These are phyloP conservation scores for Globisporangium irregulare DNA, from an alignment of 352 stramenopile species.

Conservation along the genomic window DNA sequence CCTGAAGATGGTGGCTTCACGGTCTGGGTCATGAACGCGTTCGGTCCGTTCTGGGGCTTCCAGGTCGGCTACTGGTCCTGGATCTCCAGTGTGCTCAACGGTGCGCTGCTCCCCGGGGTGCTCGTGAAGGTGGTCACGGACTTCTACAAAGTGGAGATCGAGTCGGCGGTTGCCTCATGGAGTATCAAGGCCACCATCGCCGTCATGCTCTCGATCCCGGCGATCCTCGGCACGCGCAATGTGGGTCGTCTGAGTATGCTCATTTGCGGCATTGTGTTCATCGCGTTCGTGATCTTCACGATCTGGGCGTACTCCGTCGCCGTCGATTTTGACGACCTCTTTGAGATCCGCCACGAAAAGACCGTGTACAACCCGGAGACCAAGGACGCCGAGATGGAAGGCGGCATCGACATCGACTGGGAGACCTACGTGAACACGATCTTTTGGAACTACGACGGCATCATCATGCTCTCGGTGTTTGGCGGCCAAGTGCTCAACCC, in stretches of 20 bases:
- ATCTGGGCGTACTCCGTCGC: constrained; percentile 35
- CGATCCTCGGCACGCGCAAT: constrained; percentile 33
- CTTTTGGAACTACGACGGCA: constrained; percentile 96
- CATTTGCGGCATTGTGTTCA: constrained; percentile 30
- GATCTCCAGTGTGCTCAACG: constrained; percentile 59
- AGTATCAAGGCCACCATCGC: constrained; percentile 39
- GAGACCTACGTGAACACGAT: constrained; percentile 89
- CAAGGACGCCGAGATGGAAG: constrained; percentile 23
- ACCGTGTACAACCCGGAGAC: constrained; percentile 18
- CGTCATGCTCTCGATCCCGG: constrained; percentile 32
- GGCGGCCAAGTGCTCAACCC: constrained; percentile 89
- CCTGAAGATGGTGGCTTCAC: constrained; percentile 71
- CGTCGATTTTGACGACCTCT: constrained; percentile 34
- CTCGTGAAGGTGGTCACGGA: constrained; percentile 33
- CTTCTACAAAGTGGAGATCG: constrained; percentile 32
- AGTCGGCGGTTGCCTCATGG: constrained; percentile 21
- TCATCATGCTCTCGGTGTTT: constrained; percentile 89
- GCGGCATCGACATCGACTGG: constrained; percentile 66
- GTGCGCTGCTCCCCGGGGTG: constrained; percentile 64
- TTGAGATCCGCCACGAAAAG: constrained; percentile 35
- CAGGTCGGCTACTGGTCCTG: constrained; percentile 85
- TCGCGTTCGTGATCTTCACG: constrained; percentile 42
- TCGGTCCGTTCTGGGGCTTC: constrained; percentile 75
- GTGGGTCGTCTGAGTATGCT: constrained; percentile 31
- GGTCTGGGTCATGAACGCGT: constrained; percentile 72